phyloP scores from a whole-genome alignment of 2,329 filamentous ascomycete genomes.

The Dactylella cylindrospora region DNA sequence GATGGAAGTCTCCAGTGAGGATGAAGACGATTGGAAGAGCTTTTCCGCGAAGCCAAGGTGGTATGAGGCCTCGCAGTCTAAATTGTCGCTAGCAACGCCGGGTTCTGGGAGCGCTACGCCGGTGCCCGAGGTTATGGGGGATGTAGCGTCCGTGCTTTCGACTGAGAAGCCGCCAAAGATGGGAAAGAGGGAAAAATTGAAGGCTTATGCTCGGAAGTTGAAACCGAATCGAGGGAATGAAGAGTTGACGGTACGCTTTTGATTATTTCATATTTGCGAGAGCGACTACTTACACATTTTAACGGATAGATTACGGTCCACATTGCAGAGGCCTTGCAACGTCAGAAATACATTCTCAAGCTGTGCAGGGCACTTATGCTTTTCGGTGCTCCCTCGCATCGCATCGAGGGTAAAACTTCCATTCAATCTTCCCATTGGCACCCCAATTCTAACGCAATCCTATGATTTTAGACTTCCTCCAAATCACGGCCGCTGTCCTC shows the following conservation, averaged over 20 bases:
- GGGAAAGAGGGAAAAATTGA: constrained; percentile 32
- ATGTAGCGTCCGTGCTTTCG: constrained; percentile 26
- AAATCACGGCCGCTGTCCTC: constrained; percentile 79
- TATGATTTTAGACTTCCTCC: constrained; percentile 68
- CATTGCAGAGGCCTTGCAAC: constrained; percentile 70
- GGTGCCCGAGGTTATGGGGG: constrained; percentile 32
- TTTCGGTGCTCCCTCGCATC: constrained; percentile 63
- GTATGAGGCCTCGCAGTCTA: constrained; percentile 40
- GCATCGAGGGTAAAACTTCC: constrained; percentile 32
- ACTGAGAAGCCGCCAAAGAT: constrained; percentile 13
- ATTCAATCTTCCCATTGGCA: constrained; percentile 60
- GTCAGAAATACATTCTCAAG: constrained; percentile 80
- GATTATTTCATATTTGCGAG: neutral
- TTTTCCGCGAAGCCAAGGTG: constrained; percentile 37
- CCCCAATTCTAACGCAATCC: constrained; percentile 50
- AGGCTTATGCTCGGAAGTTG: constrained; percentile 22
- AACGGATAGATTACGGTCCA: constrained; percentile 60
- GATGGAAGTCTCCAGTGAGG: constrained; percentile 15
- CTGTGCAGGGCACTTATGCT: constrained; percentile 84
- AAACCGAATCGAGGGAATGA: constrained; percentile 21
- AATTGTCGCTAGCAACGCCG: constrained; percentile 15
- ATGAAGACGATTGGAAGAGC: constrained; percentile 36
- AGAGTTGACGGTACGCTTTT: constrained; percentile 22
- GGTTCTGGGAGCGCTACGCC: constrained; percentile 23
- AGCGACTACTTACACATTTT: neutral